Percentiles rank a stretch among this genome's conserved stretches.
Evolutionary conservation across 2,329 filamentous ascomycete species (phyloP).

Genomic region (Aspergillus tubingensis): DNA sequence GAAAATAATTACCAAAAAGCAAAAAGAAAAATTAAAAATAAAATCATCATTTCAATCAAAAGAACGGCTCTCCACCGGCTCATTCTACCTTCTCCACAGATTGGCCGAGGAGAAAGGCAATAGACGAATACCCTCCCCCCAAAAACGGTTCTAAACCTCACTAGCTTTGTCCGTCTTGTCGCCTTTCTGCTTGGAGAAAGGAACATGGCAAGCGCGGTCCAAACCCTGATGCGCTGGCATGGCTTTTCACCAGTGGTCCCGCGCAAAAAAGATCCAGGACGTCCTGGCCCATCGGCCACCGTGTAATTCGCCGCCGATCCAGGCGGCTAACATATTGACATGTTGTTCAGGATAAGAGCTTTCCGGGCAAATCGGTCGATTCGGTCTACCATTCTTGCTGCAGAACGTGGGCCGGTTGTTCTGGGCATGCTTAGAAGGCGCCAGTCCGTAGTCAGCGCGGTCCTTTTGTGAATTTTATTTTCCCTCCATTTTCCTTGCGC

Average conservation of each 20-base stretch:
- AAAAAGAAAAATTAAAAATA: constrained; percentile 12
- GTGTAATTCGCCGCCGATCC: constrained; percentile 42
- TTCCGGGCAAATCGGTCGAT: constrained; percentile 17
- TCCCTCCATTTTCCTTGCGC: background rate
- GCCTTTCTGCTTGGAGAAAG: constrained; percentile 19
- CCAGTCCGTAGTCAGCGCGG: constrained; percentile 10
- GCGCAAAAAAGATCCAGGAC: constrained; percentile 56
- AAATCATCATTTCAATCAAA: constrained; percentile 15
- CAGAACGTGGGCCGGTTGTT: constrained; percentile 22
- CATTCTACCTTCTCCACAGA: constrained; percentile 23
- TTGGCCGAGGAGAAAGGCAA: constrained; percentile 10
- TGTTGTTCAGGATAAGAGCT: constrained; percentile 21
- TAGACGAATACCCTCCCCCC: too few relatives aligned
- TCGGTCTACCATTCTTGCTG: constrained; percentile 22
- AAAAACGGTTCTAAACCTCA: constrained; percentile 17
- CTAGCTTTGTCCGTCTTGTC: constrained; percentile 21
- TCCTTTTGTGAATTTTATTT: constrained; percentile 1
- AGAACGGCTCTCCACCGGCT: constrained; percentile 22
- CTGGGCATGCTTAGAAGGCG: constrained; percentile 12
- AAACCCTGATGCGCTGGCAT: constrained; percentile 79
- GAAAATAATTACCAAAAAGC: background rate
- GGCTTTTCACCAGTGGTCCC: constrained; percentile 78
- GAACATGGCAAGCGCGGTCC: constrained; percentile 25
- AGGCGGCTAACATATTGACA: constrained; percentile 33
- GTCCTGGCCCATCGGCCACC: constrained; percentile 51